Base-by-base conservation (phyloP, 352 stramenopile genomes). In the Phytophthora pistaciae region DNA sequence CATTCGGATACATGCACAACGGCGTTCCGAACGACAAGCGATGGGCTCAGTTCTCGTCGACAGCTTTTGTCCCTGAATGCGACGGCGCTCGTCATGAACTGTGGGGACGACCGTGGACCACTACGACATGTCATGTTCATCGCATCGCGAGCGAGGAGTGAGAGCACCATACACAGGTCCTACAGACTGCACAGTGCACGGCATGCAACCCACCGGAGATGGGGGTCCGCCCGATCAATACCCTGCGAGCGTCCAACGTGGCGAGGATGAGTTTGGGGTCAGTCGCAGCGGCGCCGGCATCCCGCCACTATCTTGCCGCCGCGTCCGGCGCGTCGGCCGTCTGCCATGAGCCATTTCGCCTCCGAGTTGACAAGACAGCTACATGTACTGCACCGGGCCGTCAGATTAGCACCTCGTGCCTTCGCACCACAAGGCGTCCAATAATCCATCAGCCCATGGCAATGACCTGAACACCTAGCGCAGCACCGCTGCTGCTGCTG, bases 251-350 rank as follows among this genome's bases (percentile, higher is more conserved):
- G 31, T 54, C 50, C 23, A 42, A 38, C 56, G 21, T 56, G 36
- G 40, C 46, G 60, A 70, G 60, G 60, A 70, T 74, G 60, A 64
- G 60, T 23, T 49, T 27, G 18, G 9, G 36, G 56, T 57, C 50
- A 52, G 58, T 16, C 21, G 48, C 23, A 61, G 38, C 25, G 25
- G 14, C 20, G 21, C 44, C 16, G 25, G 7, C 38, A 27, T 44
- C 31, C 40, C 55, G 14, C 66, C 66, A 74, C 53, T 74, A 56
- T n/a, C n/a, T 7, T 31, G 20, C 2, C 16, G 55, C 60, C 67
- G 61, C 60, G 60, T 74, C 60, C 55, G 54, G 54, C 67, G 67
- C 60, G 60, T 74, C 67, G 62, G 25, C 55, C 33, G 21, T 20
- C 33, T 11, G 40, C 27, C 36, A 18, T n/a, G 38, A 29, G 25